These are phyloP conservation scores for Geopyxis carbonaria DNA, from an alignment of 495 filamentous ascomycete genomes.

Conservation along the genomic window DNA sequence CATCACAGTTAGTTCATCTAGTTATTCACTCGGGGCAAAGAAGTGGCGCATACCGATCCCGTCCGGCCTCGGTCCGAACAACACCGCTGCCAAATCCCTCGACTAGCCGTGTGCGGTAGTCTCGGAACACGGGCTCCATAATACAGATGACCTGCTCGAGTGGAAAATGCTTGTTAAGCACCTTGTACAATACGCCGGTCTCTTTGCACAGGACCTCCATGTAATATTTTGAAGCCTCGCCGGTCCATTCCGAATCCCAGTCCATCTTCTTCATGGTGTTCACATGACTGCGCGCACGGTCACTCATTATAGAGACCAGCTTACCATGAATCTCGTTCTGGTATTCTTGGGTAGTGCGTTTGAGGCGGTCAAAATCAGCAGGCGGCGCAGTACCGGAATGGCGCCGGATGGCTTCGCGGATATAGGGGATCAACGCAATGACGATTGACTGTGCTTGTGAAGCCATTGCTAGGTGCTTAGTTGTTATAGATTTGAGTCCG, in stretches of 20 bases:
- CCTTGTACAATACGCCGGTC: slow-evolving; percentile 71
- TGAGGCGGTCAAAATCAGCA: slow-evolving; percentile 86
- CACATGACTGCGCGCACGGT: slow-evolving; percentile 52
- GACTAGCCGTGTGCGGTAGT: slow-evolving; percentile 69
- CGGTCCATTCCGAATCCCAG: slow-evolving; percentile 39
- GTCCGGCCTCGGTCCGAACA: slow-evolving; percentile 48
- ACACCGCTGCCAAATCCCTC: slow-evolving; percentile 52
- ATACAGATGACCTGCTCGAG: slow-evolving; percentile 66
- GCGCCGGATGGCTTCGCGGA: slow-evolving; percentile 76
- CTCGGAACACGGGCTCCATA: slow-evolving; percentile 76
- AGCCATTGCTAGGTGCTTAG: slow-evolving; percentile 83
- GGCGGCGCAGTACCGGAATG: slow-evolving; percentile 48
- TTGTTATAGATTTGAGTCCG: slow-evolving; percentile 88
- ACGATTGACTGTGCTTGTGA: slow-evolving; percentile 83
- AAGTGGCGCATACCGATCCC: slow-evolving; percentile 46
- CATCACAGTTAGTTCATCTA: slow-evolving; percentile 11
- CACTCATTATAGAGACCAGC: slow-evolving; percentile 86
- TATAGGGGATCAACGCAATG: slow-evolving; percentile 68
- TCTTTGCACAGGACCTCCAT: slow-evolving; percentile 88
- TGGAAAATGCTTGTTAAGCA: slow-evolving; percentile 68
- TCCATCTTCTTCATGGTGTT: slow-evolving; percentile 57
- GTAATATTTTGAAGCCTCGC: slow-evolving; percentile 42
- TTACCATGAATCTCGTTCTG: slow-evolving; percentile 89
- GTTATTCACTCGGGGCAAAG: slow-evolving; percentile 11
- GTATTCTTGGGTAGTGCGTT: slow-evolving; percentile 77